A percentile compares a stretch with the other conserved stretches of the same genome.
phyloP scores from a whole-genome alignment of 345 rosid species.

The Trapa incisa region DNA sequence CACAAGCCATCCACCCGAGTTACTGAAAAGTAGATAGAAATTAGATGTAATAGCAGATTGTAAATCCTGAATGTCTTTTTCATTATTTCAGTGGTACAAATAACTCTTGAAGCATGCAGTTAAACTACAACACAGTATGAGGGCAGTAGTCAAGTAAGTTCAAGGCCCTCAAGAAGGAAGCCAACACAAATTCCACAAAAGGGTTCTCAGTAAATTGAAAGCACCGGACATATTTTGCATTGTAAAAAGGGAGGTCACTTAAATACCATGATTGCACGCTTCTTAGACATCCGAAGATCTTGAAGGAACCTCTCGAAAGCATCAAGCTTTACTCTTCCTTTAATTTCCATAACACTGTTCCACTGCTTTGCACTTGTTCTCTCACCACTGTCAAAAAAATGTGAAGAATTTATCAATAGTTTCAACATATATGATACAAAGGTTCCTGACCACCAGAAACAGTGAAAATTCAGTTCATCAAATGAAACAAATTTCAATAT shows the following conservation, averaged over 20 bases:
- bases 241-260: neutral
- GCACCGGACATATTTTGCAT: neutral
- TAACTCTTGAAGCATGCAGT: neutral
- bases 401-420: neutral
- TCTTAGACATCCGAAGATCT: constrained; percentile 84
- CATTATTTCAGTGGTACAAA: neutral
- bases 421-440: neutral
- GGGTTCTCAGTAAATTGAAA: neutral
- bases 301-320: constrained; percentile 93
- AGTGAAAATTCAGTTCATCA: neutral
- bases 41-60: neutral
- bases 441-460: neutral
- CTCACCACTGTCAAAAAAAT: constrained; percentile 61
- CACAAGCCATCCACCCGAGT: neutral
- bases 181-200: neutral
- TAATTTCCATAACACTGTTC: constrained; percentile 61
- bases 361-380: constrained; percentile 50
- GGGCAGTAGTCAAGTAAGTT: neutral
- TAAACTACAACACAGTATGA: neutral
- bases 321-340: constrained; percentile 85
- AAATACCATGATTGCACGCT: constrained; percentile 88
- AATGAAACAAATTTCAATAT: neutral
- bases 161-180: neutral
- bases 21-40: neutral
- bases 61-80: neutral